Conservation (phyloP, 208 protist species). For the Trypanosoma boissoni region DNA sequence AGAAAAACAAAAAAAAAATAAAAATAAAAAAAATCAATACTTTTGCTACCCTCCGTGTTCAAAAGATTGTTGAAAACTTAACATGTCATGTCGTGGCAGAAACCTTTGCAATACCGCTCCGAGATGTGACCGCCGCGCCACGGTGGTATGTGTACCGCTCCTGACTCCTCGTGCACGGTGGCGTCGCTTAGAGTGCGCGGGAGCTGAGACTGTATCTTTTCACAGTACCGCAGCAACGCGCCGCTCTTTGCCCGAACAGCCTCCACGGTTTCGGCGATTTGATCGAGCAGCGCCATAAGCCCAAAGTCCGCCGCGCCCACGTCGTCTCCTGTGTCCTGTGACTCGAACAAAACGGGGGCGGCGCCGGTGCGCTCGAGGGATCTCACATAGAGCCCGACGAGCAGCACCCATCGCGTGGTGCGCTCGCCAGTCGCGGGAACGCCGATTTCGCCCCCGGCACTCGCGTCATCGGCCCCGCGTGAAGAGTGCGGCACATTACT, state of each 20-base stretch:
- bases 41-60: not conserved
- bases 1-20: not conserved
- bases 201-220: constrained; percentile 26
- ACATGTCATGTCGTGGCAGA: constrained; percentile 23
- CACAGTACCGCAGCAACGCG: constrained; percentile 25
- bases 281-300: constrained; percentile 19
- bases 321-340: constrained; percentile 5
- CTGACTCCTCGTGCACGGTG: constrained; percentile 26
- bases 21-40: not conserved
- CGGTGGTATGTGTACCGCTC: constrained; percentile 13
- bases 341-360: constrained; percentile 13
- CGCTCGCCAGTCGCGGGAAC: constrained; percentile 6
- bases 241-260: constrained; percentile 25
- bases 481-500: not conserved
- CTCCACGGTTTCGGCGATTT: constrained; percentile 21
- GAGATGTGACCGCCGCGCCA: constrained; percentile 23
- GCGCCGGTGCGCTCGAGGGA: not conserved
- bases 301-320: constrained; percentile 20
- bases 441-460: not conserved
- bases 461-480: not conserved
- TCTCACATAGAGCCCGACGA: constrained; percentile 28
- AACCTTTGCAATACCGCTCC: constrained; percentile 22
- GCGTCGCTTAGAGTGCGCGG: constrained; percentile 28
- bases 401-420: constrained; percentile 15
- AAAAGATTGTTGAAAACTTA: not conserved